phyloP scores from a whole-genome alignment of 2,329 filamentous ascomycete species.

The Helminthosporium solani region DNA sequence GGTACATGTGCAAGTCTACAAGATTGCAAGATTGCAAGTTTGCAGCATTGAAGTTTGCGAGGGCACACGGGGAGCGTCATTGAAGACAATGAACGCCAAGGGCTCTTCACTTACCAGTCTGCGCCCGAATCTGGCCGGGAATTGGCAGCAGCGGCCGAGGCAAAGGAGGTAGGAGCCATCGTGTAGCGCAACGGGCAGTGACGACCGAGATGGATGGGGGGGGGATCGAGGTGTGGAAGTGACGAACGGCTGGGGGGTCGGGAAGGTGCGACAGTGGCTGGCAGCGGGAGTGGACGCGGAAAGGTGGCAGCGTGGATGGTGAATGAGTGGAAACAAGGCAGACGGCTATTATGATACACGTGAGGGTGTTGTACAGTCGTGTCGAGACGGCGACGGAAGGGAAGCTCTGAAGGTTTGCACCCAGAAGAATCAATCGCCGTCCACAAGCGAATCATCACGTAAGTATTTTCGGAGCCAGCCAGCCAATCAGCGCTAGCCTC shows the following conservation, averaged over 20 bases:
- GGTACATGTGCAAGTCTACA: too few species aligned
- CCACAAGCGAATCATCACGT: conserved; percentile 7
- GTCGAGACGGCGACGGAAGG: conserved; percentile 18
- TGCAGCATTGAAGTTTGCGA: too few species aligned
- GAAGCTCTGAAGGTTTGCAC: conserved; percentile 12
- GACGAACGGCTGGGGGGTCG: conserved; percentile 8
- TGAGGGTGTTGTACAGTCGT: conserved; percentile 19
- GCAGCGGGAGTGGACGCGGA: conserved; percentile 12
- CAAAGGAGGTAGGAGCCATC: conserved; percentile 54
- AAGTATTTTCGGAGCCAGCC: conserved; percentile 1
- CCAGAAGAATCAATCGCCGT: conserved; percentile 12
- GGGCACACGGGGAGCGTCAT: neutral
- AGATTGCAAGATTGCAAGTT: neutral
- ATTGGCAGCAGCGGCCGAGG: conserved; percentile 52
- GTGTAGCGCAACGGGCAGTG: conserved; percentile 23
- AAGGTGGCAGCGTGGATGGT: neutral
- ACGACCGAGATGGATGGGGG: neutral
- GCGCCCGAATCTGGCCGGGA: conserved; percentile 46
- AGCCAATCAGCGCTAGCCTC: conserved; percentile 6
- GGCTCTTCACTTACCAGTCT: conserved; percentile 48
- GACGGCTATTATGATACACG: conserved; percentile 9
- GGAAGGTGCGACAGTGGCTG: conserved; percentile 20
- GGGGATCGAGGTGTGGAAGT: neutral
- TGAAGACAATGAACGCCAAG: neutral
- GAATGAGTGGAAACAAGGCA: conserved; percentile 9